phyloP scores from a whole-genome alignment of 768 basidiomycete species.

The Boletus fagicola region DNA sequence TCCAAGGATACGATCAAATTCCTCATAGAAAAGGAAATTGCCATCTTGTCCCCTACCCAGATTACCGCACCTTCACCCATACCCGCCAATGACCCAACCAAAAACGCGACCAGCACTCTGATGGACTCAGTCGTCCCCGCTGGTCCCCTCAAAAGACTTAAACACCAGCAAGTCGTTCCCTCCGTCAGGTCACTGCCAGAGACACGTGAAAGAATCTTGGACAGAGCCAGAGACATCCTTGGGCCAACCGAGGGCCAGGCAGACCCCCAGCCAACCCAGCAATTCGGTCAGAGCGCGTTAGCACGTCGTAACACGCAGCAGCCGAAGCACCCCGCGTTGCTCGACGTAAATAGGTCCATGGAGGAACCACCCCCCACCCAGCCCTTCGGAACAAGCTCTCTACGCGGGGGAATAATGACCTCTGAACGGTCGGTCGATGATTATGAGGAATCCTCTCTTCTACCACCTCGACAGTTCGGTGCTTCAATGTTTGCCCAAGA shows the following conservation, averaged over 20 bases:
- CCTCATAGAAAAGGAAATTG: constrained; percentile 52
- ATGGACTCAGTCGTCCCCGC: constrained; percentile 53
- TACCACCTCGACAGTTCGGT: neutral
- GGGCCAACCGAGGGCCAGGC: constrained; percentile 5
- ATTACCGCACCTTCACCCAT: neutral
- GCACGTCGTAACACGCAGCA: constrained; percentile 12
- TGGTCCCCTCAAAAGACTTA: constrained; percentile 46
- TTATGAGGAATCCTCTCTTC: neutral
- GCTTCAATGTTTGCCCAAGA: constrained; percentile 24
- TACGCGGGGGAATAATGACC: constrained; percentile 17
- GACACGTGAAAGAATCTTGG: constrained; percentile 44
- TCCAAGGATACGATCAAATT: constrained; percentile 52
- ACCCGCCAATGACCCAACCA: neutral
- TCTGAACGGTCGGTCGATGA: neutral
- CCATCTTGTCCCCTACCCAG: constrained; percentile 1
- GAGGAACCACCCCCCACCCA: constrained; percentile 35
- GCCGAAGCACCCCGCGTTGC: neutral
- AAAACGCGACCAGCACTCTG: constrained; percentile 37
- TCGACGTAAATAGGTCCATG: neutral
- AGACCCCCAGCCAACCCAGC: constrained; percentile 29
- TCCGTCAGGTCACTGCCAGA: constrained; percentile 47
- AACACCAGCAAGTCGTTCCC: constrained; percentile 36
- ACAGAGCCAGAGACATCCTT: constrained; percentile 39
- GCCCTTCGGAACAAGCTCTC: constrained; percentile 40
- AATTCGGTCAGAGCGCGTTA: constrained; percentile 33